These are phyloP conservation scores for Alternaria gaisen DNA, from an alignment of 2,329 filamentous ascomycete genomes.

Conservation along the genomic window DNA sequence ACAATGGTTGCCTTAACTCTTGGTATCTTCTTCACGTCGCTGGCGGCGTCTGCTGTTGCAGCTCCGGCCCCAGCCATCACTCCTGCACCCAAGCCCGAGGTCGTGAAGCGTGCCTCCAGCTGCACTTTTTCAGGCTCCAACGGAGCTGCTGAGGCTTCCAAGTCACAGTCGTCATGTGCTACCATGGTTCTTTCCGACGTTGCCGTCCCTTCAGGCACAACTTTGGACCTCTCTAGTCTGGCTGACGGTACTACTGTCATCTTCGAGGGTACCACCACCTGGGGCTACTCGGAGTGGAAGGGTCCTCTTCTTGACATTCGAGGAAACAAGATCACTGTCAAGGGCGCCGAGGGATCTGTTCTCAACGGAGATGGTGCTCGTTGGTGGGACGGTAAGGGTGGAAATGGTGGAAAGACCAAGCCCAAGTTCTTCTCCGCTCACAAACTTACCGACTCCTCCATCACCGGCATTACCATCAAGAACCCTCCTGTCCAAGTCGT, in stretches of 20 bases:
- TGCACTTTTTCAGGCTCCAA: slow-evolving; percentile 62
- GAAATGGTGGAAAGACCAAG: slow-evolving; percentile 56
- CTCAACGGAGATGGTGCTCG: slow-evolving; percentile 65
- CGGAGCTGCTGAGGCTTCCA: slow-evolving; percentile 57
- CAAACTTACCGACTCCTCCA: slow-evolving; percentile 59
- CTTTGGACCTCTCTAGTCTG: slow-evolving; percentile 65
- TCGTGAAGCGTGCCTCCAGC: slow-evolving; percentile 37
- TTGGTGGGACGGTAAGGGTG: slow-evolving; percentile 62
- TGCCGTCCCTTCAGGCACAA: slow-evolving; percentile 64
- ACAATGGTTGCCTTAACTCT: slow-evolving; percentile 27
- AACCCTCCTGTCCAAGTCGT: slow-evolving; percentile 65
- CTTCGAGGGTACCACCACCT: slow-evolving; percentile 71
- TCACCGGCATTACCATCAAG: slow-evolving; percentile 60
- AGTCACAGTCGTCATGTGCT: slow-evolving; percentile 61
- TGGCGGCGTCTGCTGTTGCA: slow-evolving; percentile 32
- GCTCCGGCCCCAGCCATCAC: slow-evolving; percentile 35
- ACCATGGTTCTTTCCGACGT: slow-evolving; percentile 64
- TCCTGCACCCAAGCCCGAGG: slow-evolving; percentile 25
- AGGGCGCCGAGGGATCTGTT: slow-evolving; percentile 63
- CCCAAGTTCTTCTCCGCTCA: slow-evolving; percentile 65
- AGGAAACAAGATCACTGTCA: slow-evolving; percentile 67
- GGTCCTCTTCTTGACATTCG: slow-evolving; percentile 70
- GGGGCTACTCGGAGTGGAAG: slow-evolving; percentile 70
- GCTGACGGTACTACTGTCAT: slow-evolving; percentile 63
- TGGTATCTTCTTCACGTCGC: slow-evolving; percentile 25